Evolutionary conservation across 1,284 basidiomycete species (phyloP), one percentile per base, ranked within the genome.

Genomic region (Calocybe gambosa): DNA sequence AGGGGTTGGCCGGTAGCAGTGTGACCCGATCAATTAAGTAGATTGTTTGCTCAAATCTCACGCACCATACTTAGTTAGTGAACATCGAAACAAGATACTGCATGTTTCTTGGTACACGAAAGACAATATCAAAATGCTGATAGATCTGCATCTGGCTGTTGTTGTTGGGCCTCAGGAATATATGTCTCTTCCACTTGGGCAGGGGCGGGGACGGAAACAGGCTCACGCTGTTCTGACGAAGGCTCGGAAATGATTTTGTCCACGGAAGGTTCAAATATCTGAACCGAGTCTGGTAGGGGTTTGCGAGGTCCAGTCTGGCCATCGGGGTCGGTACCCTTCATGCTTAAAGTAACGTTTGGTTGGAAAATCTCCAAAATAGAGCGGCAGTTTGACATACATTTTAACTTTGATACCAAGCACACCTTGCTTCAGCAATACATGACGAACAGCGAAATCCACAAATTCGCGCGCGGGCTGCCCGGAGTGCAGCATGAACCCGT

Each of bases 401-500:
- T 99, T 99, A 67, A 99, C 96, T 75, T 99, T 99, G 80, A 99
- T 98, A 66, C 96, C 96, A 57, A 99, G 84, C 51, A 99, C 96
- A 86, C 96, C 96, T 72, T 99, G 96, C 65, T 93, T 89, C 62
- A 99, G 85, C 62, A 99, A 82, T 60, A 99, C 96, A 79, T 99
- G 96, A 60, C 96, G 85, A 63, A 98, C 94, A 53, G 96, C 96
- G 63, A 93, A 84, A 77, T 99, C 95, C 53, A 99, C 93, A 62
- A 95, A 99, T 70, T 99, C 96, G 53, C 85, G 77, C 48, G 85
- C 87, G 61, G 96, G 96, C 76, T 99, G 95, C 82, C 96, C 96
- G 57, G 96, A 98, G 85, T 99, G 96, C 70, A 99, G 95, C 93
- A 99, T 98, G 86, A 97, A 98, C 45, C 96, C 96, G 64, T 99